phyloP scores from a whole-genome alignment of 176 grass and related monocot species.

The Eragrostis curvula region DNA sequence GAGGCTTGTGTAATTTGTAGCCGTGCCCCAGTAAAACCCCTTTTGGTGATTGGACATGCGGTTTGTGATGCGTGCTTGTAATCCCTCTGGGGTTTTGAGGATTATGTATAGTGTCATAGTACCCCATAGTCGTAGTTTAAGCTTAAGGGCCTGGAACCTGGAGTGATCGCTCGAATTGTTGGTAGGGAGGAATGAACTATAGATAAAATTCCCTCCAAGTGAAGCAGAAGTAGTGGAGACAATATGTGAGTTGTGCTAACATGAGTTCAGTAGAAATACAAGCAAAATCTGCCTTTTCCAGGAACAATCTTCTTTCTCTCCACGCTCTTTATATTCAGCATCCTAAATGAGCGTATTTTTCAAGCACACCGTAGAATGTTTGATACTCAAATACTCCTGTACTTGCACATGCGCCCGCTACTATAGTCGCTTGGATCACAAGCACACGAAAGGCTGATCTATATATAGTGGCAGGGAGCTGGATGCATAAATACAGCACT shows the following conservation, averaged over 20 bases:
- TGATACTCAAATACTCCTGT: too few species aligned
- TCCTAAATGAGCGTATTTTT: too few species aligned
- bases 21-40: not conserved
- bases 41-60: constrained; percentile 16
- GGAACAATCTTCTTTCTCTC: not conserved
- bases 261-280: not conserved
- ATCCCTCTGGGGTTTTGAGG: not conserved
- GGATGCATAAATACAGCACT: too few species aligned
- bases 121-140: not conserved
- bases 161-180: not conserved
- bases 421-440: too few species aligned
- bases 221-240: not conserved
- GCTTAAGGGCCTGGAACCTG: not conserved
- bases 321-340: not conserved
- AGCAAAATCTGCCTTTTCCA: too few species aligned
- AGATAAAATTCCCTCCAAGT: not conserved
- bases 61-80: constrained; percentile 32
- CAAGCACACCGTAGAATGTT: too few species aligned
- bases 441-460: too few species aligned
- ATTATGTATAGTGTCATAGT: not conserved
- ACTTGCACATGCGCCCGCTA: too few species aligned
- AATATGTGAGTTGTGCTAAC: not conserved
- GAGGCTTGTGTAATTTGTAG: constrained; percentile 42
- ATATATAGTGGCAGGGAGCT: too few species aligned
- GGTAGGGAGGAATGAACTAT: not conserved